Evolutionary conservation across 176 grass and related monocot genomes (phyloP).

Genomic region (Eleusine coracana): DNA sequence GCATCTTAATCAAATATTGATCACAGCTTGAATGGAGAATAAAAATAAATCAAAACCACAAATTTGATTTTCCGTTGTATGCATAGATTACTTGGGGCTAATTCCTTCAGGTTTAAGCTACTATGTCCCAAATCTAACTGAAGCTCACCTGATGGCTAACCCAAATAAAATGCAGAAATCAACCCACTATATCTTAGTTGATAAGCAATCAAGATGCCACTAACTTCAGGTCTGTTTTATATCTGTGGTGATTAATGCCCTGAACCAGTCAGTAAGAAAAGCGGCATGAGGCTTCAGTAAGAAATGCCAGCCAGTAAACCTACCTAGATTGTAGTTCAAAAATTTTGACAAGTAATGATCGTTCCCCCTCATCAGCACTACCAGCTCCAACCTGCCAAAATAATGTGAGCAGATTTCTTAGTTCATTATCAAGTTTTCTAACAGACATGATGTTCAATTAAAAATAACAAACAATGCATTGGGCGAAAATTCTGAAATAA

Average conservation of each 20-base stretch:
- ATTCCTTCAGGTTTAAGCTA: not conserved
- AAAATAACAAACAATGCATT: constrained; percentile 11
- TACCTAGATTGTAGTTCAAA: constrained; percentile 92
- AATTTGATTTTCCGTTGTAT: not conserved
- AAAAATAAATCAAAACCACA: not conserved
- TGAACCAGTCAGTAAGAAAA: not conserved
- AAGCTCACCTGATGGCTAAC: not conserved
- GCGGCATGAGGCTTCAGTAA: not conserved
- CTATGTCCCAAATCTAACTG: constrained; percentile 5
- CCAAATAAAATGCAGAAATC: constrained; percentile 8
- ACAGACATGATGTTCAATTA: not conserved
- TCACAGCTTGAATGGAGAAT: constrained; percentile 2
- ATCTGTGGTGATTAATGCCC: not conserved
- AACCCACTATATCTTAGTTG: not conserved
- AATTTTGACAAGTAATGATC: constrained; percentile 74
- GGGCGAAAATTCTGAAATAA: not conserved
- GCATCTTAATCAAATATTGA: not conserved
- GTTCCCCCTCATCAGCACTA: constrained; percentile 66
- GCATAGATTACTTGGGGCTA: not conserved
- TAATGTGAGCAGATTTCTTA: constrained; percentile 15
- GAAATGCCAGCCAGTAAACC: not conserved
- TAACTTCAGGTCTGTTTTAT: not conserved
- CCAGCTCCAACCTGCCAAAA: constrained; percentile 61
- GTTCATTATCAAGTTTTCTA: not conserved
- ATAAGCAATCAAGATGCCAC: not conserved